These are phyloP conservation scores for Carex arenaria DNA, from an alignment of 202 grass and related monocot species.

Conservation along the genomic window DNA sequence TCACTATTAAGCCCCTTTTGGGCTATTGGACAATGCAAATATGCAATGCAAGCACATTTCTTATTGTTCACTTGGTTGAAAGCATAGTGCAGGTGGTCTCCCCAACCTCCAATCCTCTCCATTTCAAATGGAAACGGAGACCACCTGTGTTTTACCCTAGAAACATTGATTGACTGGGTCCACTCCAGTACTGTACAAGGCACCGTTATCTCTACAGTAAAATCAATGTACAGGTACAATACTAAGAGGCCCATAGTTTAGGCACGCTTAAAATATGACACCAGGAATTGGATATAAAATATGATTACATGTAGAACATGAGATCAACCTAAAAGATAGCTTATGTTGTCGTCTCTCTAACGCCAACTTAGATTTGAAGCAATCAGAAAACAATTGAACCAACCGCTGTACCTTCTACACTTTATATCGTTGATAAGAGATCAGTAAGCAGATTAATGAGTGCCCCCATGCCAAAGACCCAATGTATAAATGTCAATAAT, in stretches of 20 bases:
- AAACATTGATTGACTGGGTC: background rate
- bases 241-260: background rate
- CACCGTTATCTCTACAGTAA: background rate
- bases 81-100: background rate
- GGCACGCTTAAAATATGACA: background rate
- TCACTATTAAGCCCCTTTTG: background rate
- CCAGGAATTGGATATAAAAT: background rate
- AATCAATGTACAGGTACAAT: background rate
- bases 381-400: constrained; percentile 25
- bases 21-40: background rate
- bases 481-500: background rate
- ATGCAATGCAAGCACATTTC: background rate
- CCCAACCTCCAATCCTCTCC: background rate
- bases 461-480: background rate
- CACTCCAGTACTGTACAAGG: background rate
- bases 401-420: constrained; percentile 16
- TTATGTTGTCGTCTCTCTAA: background rate
- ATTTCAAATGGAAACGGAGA: background rate
- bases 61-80: background rate
- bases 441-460: background rate
- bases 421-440: constrained; percentile 10
- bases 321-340: constrained; percentile 5
- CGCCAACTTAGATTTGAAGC: constrained; percentile 18
- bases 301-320: background rate
- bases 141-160: background rate